Evolutionary conservation across 495 filamentous ascomycete genomes (phyloP), one percentile per base, ranked within the genome.

Genomic region (Rostrohypoxylon terebratum): DNA sequence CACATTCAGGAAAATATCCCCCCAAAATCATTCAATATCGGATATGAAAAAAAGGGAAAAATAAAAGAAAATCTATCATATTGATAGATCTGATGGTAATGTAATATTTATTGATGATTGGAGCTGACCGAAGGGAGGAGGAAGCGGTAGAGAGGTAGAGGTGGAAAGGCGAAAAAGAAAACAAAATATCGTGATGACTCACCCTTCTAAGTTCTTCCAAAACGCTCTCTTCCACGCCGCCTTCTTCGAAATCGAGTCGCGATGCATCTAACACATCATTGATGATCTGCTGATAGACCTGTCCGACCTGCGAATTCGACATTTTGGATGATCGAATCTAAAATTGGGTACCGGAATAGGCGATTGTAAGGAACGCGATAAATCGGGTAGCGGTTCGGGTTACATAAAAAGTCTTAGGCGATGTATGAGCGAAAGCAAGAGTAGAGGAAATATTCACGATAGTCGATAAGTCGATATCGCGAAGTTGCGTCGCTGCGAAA

Each of bases 161-260:
- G 74, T 57, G 74, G 68, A 73, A 72, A 70, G 72, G 68, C 73
- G 61, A 40, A 68, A 63, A 66, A 66, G 66, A 28, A 5, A 5
- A 28, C n/a, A 73, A 67, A 72, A 70, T 59, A 40, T 59, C 62
- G 50, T 54, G 70, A 69, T 73, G 53, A 72, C 90, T 88, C 79
- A 98, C 95, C 85, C 88, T 86, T 79, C 87, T 89, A 87, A 99
- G 84, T 77, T 97, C 93, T 68, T 92, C 85, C 73, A 99, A 85
- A 51, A 93, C 93, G 71, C 88, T 83, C 77, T 93, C 91, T 66
- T 96, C 93, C 67, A 98, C 92, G 71, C 96, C 96, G 75, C 90
- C 92, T 79, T 98, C 96, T 80, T 99, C 96, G 81, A 99, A 98
- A 80, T 97, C 94, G 75, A 95, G 90, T 80, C 93, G 88, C 76